Base-by-base conservation (phyloP, 306 rosid species). In the Neltuma alba region DNA sequence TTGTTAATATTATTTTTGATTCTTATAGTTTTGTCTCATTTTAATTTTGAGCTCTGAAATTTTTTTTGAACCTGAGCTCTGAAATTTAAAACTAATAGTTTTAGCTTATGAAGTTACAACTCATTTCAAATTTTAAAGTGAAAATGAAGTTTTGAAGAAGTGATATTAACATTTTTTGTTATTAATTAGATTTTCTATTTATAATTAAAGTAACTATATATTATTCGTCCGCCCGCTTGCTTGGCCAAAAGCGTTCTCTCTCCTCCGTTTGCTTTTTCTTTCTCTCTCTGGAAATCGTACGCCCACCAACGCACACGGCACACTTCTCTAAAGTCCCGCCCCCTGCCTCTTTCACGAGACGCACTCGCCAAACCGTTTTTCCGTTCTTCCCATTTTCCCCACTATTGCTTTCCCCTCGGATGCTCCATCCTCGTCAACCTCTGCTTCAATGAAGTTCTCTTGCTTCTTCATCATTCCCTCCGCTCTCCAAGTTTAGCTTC, bases 281-380 rank as follows among this genome's bases (percentile, higher is more conserved):
- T 21, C 84, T 75, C 84, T 64, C 78, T 67, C 61, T 61, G n/a
- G 6, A 47, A 72, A 77, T 79, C 85, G 84, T 82, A 75, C 86
- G 68, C 81, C 80, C 81, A 80, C 83, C 34, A 83, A 20, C 78
- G 48, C 80, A 63, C 88, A 9, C 77, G 78, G 63, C 80, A 70
- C 88, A 9, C 79, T 45, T 2, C 68, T 63, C 79, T 63, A 72
- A 68, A 79, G 79, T 13, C 80, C 27, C 34, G 55, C 78, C 21
- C 21, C 6, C 74, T 65, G 37, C 34, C 65, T 52, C 47, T 55
- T 3, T 31, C 34, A 30, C 72, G 6, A 44, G 23, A 54, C 80
- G 31, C 81, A 37, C 80, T 36, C 79, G 66, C 44, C 31, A 41
- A 76, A 80, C 86, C 76, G 84, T 76, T 50, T 73, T 33, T 20